A percentile compares a stretch with the other conserved stretches of the same genome.
These are phyloP conservation scores for Cicer yamashitae DNA, from an alignment of 306 rosid genomes.

Conservation along the genomic window DNA sequence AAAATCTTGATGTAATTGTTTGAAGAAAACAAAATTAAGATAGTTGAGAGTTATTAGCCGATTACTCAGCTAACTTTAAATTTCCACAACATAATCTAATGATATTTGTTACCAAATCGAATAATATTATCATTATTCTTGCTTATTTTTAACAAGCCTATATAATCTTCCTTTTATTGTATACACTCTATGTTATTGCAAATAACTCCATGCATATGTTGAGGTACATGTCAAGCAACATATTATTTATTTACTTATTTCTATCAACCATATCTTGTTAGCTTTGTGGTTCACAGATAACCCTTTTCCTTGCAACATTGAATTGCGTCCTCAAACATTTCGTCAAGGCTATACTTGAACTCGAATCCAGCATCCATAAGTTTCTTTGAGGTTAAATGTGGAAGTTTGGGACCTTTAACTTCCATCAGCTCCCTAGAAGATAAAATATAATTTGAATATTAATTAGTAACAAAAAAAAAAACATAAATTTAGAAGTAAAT, in stretches of 20 bases:
- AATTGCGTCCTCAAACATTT: constrained; percentile 58
- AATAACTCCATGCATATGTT: no score
- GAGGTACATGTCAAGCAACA: no score
- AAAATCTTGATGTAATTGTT: no score
- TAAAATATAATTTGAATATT: neutral
- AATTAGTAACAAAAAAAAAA: neutral
- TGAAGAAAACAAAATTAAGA: no score
- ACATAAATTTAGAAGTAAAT: neutral
- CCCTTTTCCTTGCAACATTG: constrained; percentile 43
- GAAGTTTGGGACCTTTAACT: constrained; percentile 21
- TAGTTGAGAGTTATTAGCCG: no score
- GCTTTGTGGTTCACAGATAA: neutral
- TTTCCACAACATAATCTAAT: no score
- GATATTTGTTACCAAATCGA: no score
- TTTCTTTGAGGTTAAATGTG: constrained; percentile 55
- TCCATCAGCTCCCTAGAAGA: constrained; percentile 48
- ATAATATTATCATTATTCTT: no score
- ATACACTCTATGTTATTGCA: no score
- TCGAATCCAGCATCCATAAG: constrained; percentile 60
- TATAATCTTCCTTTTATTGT: no score
- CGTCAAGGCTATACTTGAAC: constrained; percentile 57
- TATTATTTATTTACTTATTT: neutral
- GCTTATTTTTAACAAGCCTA: no score
- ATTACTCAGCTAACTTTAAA: no score
- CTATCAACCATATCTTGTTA: neutral